phyloP scores from a whole-genome alignment of 2,329 filamentous ascomycete genomes.

The Davidsoniella virescens region DNA sequence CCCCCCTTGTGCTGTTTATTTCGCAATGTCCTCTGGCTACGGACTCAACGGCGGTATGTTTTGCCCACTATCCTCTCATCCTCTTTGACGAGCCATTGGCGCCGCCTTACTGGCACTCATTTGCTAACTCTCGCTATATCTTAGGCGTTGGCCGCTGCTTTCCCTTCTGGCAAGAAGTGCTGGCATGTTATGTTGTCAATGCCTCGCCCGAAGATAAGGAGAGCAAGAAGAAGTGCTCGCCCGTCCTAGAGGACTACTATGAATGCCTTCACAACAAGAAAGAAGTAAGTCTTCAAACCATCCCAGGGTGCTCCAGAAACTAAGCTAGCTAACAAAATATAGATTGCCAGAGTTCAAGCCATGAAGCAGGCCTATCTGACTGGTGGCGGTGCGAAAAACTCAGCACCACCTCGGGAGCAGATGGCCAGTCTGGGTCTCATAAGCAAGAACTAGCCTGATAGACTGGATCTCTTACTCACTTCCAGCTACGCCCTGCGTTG shows the following conservation, averaged over 20 bases:
- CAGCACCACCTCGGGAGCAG: conserved; percentile 71
- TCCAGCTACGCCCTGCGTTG: too few relatives aligned
- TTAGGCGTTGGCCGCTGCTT: conserved; percentile 67
- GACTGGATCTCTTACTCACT: neutral
- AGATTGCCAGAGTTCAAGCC: conserved; percentile 64
- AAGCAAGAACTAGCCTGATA: conserved; percentile 61
- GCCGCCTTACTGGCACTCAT: neutral
- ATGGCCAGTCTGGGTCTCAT: conserved; percentile 77
- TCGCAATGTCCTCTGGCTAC: conserved; percentile 62
- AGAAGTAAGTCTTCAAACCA: conserved; percentile 50
- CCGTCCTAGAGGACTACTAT: conserved; percentile 88
- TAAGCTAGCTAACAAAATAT: conserved; percentile 11
- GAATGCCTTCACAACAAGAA: conserved; percentile 98
- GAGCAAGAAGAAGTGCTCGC: conserved; percentile 75
- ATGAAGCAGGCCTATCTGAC: conserved; percentile 60
- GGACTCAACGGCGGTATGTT: conserved; percentile 60
- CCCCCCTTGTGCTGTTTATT: neutral
- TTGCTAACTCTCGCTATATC: conserved; percentile 2
- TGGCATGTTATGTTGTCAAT: conserved; percentile 96
- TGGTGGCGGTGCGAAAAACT: conserved; percentile 34
- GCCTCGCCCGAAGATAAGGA: conserved; percentile 60
- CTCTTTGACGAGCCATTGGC: neutral
- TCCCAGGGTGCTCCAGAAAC: neutral
- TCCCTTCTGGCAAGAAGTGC: conserved; percentile 98
- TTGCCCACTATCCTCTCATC: neutral